Evolutionary conservation across 768 basidiomycete species (phyloP).

Genomic region (Mycena filopes): DNA sequence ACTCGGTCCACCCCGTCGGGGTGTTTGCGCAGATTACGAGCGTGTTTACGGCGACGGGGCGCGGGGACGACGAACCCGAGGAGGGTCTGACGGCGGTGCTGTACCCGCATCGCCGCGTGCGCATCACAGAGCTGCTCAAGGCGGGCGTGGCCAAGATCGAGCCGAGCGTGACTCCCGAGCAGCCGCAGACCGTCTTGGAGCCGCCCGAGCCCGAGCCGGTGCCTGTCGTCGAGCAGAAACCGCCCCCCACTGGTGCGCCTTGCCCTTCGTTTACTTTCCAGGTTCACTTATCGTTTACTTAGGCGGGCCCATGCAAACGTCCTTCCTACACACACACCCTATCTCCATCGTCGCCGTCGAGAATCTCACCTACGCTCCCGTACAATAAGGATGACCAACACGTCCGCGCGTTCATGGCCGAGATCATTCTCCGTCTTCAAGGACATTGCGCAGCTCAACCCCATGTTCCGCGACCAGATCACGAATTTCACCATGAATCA

Average conservation of each 20-base stretch:
- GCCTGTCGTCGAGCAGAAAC: slow-evolving; percentile 34
- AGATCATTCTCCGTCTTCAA: slow-evolving; percentile 98
- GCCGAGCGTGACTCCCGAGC: slow-evolving; percentile 54
- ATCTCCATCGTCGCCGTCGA: slow-evolving; percentile 91
- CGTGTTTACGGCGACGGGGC: slow-evolving; percentile 73
- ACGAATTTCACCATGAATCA: slow-evolving; percentile 96
- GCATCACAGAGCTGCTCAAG: slow-evolving; percentile 88
- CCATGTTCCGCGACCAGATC: slow-evolving; percentile 97
- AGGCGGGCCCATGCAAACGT: slow-evolving; percentile 83
- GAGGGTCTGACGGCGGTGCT: slow-evolving; percentile 95
- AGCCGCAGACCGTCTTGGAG: slow-evolving; percentile 59
- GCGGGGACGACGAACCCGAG: slow-evolving; percentile 69
- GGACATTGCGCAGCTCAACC: slow-evolving; percentile 96
- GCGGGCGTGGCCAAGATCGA: slow-evolving; percentile 57
- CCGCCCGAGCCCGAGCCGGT: slow-evolving; percentile 43
- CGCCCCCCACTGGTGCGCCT: slow-evolving; percentile 32
- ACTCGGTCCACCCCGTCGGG: slow-evolving; percentile 91
- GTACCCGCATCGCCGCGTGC: slow-evolving; percentile 92
- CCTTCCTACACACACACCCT: slow-evolving; percentile 82
- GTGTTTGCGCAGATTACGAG: slow-evolving; percentile 98
- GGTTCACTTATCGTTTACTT: not conserved
- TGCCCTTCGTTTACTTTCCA: not conserved
- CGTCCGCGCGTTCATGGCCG: slow-evolving; percentile 94
- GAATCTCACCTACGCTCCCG: slow-evolving; percentile 81
- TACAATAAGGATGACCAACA: slow-evolving; percentile 95